phyloP scores from a whole-genome alignment of 148 eudicot species.

The Diospyros lotus region DNA sequence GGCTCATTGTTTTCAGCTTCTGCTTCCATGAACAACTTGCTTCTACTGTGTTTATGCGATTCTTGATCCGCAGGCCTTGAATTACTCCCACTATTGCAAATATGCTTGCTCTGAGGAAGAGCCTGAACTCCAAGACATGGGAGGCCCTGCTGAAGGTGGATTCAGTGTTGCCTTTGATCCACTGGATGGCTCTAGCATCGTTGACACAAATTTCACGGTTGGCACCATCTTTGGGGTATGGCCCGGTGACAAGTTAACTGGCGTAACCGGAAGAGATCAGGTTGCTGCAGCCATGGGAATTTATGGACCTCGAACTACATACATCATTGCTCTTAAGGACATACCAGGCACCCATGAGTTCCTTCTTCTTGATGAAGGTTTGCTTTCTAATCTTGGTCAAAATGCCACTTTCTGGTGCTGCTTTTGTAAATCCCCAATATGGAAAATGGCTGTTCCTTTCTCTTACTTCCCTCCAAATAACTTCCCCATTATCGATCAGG shows the following conservation, averaged over 20 bases:
- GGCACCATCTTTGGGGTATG: conserved; percentile 99
- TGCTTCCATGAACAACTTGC: conserved; percentile 2
- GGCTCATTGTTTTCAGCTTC: neutral
- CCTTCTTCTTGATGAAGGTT: conserved; percentile 98
- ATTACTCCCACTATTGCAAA: conserved; percentile 91
- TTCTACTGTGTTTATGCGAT: too few species aligned
- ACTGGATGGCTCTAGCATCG: conserved; percentile 96
- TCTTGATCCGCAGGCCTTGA: conserved; percentile 58
- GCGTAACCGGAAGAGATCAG: conserved; percentile 87
- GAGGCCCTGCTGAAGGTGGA: conserved; percentile 92
- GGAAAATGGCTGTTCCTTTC: neutral
- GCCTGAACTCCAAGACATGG: conserved; percentile 98
- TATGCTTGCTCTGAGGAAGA: conserved; percentile 99
- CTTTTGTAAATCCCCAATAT: neutral
- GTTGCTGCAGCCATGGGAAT: conserved; percentile 99
- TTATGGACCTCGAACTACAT: conserved; percentile 93
- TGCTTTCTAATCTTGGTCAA: neutral
- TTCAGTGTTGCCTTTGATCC: conserved; percentile 99
- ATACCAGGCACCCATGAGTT: conserved; percentile 93
- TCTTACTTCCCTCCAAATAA: neutral
- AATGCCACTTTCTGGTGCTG: neutral
- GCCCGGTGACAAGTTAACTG: conserved; percentile 97
- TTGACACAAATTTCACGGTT: conserved; percentile 97
- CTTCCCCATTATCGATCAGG: conserved; percentile 29
- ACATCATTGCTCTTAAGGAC: conserved; percentile 88